Base-by-base conservation (phyloP, 495 filamentous ascomycete species). In the Sabuloglossum arenarium region DNA sequence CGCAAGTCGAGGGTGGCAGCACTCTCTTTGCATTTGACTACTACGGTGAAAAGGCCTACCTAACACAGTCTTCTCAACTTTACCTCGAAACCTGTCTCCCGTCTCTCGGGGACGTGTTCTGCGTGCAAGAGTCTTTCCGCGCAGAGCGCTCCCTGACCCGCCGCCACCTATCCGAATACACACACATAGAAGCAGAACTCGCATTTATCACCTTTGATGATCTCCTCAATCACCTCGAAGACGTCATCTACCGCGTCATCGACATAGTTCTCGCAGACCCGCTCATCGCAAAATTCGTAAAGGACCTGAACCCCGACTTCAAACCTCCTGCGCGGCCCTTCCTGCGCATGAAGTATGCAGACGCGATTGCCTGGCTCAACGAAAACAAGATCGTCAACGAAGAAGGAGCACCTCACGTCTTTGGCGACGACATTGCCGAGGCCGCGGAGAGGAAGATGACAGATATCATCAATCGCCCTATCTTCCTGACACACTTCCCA, bases 371-470 rank as follows among this genome's bases (percentile, higher is more conserved):
- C 34, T 99, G 93, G 93, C 76, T 99, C 57, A 75, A 76, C 64
- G 78, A 87, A 60, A 84, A 94, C 71, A 77, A 88, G 58, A 94
- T 97, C 59, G 75, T 72, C 63, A 96, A 96, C 75, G 90, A 95
- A 70, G 87, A 97, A 56, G 88, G 83, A 60, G 73, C 93, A 61
- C 78, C 84, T 12, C 91, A 99, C 64, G 71, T 76, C 34, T 97
- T 97, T 65, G 93, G 91, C 59, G 93, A 97, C 67, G 91, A 99
- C 65, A 99, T 99, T 59, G 93, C 93, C 39, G 91, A 99, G 70
- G 91, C 91, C 5, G 93, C 91, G 1, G 91, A 99, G 76, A 82
- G 91, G 59, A 79, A 74, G 64, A 99, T 99, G 93, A 96, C 90
- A 11, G 91, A 97, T 63, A 84, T 82, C 58, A 94, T 99, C 73